phyloP scores from a whole-genome alignment of 2,329 filamentous ascomycete species.

The Sphaerulina populicola region DNA sequence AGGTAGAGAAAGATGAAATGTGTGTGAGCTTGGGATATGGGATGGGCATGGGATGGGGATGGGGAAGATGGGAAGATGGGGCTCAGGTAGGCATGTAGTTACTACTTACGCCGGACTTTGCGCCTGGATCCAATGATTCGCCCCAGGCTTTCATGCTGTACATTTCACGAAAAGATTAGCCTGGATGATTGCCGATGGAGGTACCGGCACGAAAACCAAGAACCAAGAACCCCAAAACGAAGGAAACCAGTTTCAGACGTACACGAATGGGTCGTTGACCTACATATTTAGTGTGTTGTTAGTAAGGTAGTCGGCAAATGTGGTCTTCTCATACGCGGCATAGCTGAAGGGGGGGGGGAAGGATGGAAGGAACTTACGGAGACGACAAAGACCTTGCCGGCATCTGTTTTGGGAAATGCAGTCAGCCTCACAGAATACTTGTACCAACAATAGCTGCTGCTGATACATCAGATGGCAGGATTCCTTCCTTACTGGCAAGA shows the following conservation, averaged over 20 bases:
- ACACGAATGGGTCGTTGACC: constrained; percentile 91
- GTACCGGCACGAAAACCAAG: neutral
- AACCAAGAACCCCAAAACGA: neutral
- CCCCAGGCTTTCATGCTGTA: constrained; percentile 73
- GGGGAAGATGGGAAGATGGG: no score
- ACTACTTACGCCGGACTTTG: constrained; percentile 58
- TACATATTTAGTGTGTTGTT: neutral
- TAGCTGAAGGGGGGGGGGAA: neutral
- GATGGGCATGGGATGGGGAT: neutral
- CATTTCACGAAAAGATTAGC: constrained; percentile 3
- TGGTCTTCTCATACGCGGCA: neutral
- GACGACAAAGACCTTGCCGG: constrained; percentile 79
- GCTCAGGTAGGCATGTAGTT: no score
- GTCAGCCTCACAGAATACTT: neutral
- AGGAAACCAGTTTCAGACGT: constrained; percentile 15
- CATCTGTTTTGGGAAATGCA: constrained; percentile 30
- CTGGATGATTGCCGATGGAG: neutral
- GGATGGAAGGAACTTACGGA: constrained; percentile 41
- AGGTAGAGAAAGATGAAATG: no score
- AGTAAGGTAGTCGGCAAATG: neutral
- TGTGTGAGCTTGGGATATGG: no score
- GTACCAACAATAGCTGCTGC: no score
- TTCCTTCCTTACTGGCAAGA: constrained; percentile 45
- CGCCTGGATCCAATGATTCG: constrained; percentile 64
- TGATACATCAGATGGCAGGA: no score